Evolutionary conservation across 805 yeast genomes (phyloP).

Genomic region (Ogataea philodendri): DNA sequence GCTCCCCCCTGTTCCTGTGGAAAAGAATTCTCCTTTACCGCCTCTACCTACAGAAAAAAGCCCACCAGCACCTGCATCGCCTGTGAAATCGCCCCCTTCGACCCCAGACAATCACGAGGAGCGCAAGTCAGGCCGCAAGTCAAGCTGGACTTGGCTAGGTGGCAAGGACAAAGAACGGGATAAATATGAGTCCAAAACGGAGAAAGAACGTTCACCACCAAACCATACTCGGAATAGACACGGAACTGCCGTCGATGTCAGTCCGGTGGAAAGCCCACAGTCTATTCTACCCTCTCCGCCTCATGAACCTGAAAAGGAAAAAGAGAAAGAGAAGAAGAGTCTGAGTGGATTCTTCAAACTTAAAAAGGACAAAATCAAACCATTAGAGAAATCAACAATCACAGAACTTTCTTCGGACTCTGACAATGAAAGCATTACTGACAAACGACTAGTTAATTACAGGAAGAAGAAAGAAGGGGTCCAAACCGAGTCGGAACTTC

Average conservation of each 20-base stretch:
- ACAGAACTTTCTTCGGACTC: conserved; percentile 20
- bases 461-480: conserved; percentile 10
- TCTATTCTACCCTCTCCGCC: conserved; percentile 16
- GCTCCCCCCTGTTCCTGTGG: conserved; percentile 14
- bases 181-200: conserved; percentile 5
- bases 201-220: conserved; percentile 19
- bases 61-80: not conserved
- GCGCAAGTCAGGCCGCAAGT: conserved; percentile 9
- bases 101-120: conserved; percentile 12
- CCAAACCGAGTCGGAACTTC: conserved; percentile 1
- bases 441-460: conserved; percentile 13
- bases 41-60: conserved; percentile 13
- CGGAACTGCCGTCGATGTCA: conserved; percentile 24
- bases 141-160: conserved; percentile 21
- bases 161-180: conserved; percentile 16
- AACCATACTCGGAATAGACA: conserved; percentile 31
- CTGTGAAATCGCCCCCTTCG: conserved; percentile 10
- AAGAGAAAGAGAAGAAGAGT: conserved; percentile 18
- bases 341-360: conserved; percentile 30
- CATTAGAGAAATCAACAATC: conserved; percentile 13
- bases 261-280: conserved; percentile 3
- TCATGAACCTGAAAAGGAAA: conserved; percentile 13
- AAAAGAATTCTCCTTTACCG: conserved; percentile 19
- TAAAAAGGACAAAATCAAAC: conserved; percentile 24
- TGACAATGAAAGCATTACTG: conserved; percentile 26